Conservation (phyloP, 2,329 filamentous ascomycete species). For the Ophiostoma sp. region DNA sequence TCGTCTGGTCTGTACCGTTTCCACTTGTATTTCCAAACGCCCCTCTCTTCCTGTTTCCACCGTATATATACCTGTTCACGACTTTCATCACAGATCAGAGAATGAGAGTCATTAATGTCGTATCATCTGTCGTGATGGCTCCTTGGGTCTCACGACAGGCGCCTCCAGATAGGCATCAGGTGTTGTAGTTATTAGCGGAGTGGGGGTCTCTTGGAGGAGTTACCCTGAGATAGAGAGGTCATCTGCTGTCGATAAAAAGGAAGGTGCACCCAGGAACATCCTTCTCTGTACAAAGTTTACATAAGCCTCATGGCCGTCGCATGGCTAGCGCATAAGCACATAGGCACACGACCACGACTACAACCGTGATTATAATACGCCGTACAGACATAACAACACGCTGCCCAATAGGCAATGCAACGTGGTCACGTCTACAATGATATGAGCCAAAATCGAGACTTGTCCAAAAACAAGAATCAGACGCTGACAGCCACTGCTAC, state of each 20-base stretch:
- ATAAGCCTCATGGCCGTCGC: not conserved
- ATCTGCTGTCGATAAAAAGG: not conserved
- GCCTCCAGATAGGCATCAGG: slow-evolving; percentile 8
- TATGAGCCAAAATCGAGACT: not conserved
- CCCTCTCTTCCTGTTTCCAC: too few species aligned
- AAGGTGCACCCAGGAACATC: not conserved
- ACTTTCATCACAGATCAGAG: not conserved
- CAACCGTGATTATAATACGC: not conserved
- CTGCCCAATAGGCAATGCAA: not conserved
- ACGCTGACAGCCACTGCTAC: not conserved
- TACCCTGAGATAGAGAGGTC: not conserved
- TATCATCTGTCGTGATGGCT: slow-evolving; percentile 11
- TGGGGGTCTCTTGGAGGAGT: not conserved
- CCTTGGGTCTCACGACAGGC: slow-evolving; percentile 1
- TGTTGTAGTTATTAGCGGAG: not conserved
- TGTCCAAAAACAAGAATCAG: not conserved
- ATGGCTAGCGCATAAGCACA: not conserved
- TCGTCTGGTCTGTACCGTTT: not conserved
- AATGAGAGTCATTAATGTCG: not conserved
- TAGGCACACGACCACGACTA: not conserved
- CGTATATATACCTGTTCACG: too few species aligned
- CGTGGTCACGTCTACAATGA: not conserved
- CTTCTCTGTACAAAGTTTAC: not conserved
- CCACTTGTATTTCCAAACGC: not conserved
- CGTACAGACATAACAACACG: not conserved